These are phyloP conservation scores for Leccinellum albellum DNA, from an alignment of 768 basidiomycete species.

Conservation along the genomic window DNA sequence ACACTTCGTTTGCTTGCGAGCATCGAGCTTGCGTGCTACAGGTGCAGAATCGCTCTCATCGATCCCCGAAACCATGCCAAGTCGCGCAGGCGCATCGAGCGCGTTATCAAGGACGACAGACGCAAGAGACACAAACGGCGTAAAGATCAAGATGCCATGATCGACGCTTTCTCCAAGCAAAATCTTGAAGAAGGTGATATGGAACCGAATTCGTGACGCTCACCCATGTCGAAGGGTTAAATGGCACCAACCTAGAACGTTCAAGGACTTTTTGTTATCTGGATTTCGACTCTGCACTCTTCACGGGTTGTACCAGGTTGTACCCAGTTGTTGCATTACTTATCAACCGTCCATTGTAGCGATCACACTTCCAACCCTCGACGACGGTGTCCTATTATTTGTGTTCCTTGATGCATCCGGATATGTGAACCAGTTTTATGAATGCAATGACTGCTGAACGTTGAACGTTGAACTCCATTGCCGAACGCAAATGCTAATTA, in stretches of 20 bases:
- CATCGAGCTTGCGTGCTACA: constrained; percentile 82
- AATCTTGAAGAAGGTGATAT: constrained; percentile 32
- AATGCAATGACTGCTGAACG: constrained; percentile 5
- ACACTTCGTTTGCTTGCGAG: constrained; percentile 77
- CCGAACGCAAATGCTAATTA: not conserved
- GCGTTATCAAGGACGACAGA: constrained; percentile 82
- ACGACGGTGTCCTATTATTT: constrained; percentile 5
- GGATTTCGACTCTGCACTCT: constrained; percentile 1
- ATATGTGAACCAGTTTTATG: constrained; percentile 7
- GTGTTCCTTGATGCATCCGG: not conserved
- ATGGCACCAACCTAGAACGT: constrained; percentile 8
- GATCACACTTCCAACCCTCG: constrained; percentile 11
- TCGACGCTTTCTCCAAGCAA: constrained; percentile 70
- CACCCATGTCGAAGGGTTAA: constrained; percentile 1
- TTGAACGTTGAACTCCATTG: not conserved
- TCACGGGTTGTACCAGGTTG: constrained; percentile 5
- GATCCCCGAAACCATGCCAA: constrained; percentile 68
- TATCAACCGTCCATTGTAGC: constrained; percentile 18
- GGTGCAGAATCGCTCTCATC: constrained; percentile 61
- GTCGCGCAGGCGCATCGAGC: constrained; percentile 66
- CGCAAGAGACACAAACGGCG: constrained; percentile 75
- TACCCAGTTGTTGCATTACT: constrained; percentile 23
- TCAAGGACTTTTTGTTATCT: constrained; percentile 12
- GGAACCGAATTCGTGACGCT: constrained; percentile 25
- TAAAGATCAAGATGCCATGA: constrained; percentile 79